Percentiles rank a stretch among this genome's conserved stretches.
These are phyloP conservation scores for Typha latifolia DNA, from an alignment of 176 grass and related monocot genomes.

Conservation along the genomic window DNA sequence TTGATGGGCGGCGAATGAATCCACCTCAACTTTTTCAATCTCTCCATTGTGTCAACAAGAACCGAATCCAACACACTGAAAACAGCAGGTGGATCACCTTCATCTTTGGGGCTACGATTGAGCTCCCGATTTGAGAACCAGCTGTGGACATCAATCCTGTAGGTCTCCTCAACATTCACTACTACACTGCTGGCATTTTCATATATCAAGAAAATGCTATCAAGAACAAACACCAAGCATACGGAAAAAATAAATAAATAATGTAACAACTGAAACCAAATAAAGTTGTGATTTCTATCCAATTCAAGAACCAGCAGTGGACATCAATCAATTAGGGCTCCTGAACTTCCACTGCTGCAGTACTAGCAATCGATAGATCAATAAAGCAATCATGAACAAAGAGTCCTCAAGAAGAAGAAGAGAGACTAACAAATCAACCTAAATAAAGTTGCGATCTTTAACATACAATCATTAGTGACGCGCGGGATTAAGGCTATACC, in stretches of 20 bases:
- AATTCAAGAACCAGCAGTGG: too few relatives aligned
- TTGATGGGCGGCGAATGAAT: not conserved
- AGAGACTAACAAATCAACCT: not conserved
- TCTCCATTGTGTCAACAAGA: conserved; percentile 38
- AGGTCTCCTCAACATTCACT: conserved; percentile 22
- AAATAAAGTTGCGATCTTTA: conserved; percentile 6
- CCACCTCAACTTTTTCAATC: conserved; percentile 40
- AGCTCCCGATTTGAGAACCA: conserved; percentile 2
- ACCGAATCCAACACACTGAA: conserved; percentile 41
- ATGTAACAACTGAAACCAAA: too few relatives aligned
- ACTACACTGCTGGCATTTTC: not conserved
- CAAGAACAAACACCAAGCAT: not conserved
- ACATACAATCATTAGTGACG: not conserved
- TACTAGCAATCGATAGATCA: not conserved
- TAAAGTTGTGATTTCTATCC: too few relatives aligned
- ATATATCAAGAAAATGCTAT: conserved; percentile 2
- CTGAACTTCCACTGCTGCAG: not conserved
- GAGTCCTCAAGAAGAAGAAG: not conserved
- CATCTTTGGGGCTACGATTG: conserved; percentile 11
- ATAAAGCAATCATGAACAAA: not conserved
- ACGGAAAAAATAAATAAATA: not conserved
- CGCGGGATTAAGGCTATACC: not conserved
- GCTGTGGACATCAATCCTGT: conserved; percentile 13
- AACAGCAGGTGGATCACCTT: conserved; percentile 29
- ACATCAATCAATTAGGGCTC: not conserved